A percentile compares a stretch with the other conserved stretches of the same genome.
Evolutionary conservation across 2,329 filamentous ascomycete species (phyloP).

Genomic region (Aureobasidium vineae): DNA sequence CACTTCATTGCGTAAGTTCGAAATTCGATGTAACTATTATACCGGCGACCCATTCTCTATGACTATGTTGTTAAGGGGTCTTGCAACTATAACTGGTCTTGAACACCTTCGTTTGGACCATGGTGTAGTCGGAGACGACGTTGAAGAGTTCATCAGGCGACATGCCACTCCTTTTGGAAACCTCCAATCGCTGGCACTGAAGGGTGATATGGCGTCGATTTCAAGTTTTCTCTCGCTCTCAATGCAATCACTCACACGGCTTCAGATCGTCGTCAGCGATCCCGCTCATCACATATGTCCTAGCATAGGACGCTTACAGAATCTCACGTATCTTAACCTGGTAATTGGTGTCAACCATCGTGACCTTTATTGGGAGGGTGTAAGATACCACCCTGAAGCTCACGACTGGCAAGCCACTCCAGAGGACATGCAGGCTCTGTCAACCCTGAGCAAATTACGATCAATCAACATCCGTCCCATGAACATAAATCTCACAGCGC

Average conservation of each 20-base stretch:
- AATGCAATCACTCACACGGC: not conserved
- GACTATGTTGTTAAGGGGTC: not conserved
- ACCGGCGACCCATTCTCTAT: too few relatives aligned
- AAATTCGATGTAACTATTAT: not conserved
- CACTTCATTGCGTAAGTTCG: not conserved
- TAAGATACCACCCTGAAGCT: not conserved
- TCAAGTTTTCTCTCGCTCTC: not conserved
- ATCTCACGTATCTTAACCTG: not conserved
- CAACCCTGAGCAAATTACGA: not conserved
- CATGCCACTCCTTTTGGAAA: not conserved
- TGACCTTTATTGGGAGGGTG: not conserved
- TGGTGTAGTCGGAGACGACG: not conserved
- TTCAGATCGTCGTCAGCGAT: not conserved
- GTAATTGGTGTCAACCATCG: not conserved
- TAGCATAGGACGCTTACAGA: not conserved
- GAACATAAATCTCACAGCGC: not conserved
- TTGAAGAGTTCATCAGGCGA: not conserved
- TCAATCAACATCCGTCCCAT: not conserved
- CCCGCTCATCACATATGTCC: not conserved
- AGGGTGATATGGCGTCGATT: not conserved
- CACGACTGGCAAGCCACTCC: not conserved
- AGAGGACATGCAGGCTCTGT: not conserved
- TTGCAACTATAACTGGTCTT: not conserved
- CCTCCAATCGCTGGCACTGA: not conserved
- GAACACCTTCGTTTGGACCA: not conserved